Base-by-base conservation (phyloP, 768 basidiomycete genomes). In the Mrakia gelida region DNA sequence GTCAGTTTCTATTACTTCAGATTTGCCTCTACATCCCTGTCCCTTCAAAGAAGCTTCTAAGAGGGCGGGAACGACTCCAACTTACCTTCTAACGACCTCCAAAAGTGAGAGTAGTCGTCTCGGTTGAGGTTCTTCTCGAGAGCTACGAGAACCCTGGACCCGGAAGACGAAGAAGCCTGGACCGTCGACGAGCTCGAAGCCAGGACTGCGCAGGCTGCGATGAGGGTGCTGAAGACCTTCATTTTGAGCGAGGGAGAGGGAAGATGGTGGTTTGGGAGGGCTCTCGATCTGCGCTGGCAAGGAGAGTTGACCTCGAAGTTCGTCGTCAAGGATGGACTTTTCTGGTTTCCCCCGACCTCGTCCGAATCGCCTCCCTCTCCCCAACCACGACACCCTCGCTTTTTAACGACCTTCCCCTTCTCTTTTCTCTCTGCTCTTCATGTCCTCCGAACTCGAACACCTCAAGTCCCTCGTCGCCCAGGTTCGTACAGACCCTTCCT, bases 401-500 rank as follows among this genome's bases (percentile, higher is more conserved):
- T 32, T 61, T 52, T 30, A 75, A 32, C 28, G 32, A 67, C 79
- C 59, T 68, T 23, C 26, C 32, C 59, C 34, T 67, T 38, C 65
- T 45, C 45, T n/a, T n/a, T n/a, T n/a, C 45, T 10, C 9, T 45
- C 30, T 56, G 23, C 54, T 16, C 49, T 21, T n/a, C 34, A 78
- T 78, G 77, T 68, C 71, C 38, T 62, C 63, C 52, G 94, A 98
- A 86, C 89, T 99, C 82, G 93, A 92, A 82, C 94, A 98, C 85
- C 91, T 99, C 87, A 99, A 99, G 86, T 86, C 88, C 61, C 91
- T 99, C 82, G 94, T 97, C 80, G 83, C 87, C 21, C 94, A 98
- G 87, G 84, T 84, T 61, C 81, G 23, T 11, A n/a, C 8, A n/a
- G 54, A 16, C 9, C 11, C 49, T 59, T 15, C 26, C 3, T 6